phyloP scores from a whole-genome alignment of 2,329 filamentous ascomycete genomes.

The Neofusicoccum sp. region DNA sequence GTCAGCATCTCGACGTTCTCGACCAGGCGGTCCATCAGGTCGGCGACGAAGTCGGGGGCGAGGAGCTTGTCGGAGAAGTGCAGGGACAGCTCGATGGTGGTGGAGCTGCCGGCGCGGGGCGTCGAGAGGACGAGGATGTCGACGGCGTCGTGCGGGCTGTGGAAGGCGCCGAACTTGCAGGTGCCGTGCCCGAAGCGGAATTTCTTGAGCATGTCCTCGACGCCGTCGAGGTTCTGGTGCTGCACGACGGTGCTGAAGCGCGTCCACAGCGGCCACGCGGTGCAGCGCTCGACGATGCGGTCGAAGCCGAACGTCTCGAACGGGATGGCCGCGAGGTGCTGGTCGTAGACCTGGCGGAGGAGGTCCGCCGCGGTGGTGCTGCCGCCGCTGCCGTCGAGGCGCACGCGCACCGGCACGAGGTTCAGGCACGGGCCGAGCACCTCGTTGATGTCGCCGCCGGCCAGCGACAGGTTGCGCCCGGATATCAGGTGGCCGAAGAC shows the following conservation, averaged over 20 bases:
- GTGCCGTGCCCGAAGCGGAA: constrained; percentile 29
- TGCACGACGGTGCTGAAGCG: constrained; percentile 39
- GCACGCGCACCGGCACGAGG: constrained; percentile 9
- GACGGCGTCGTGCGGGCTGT: constrained; percentile 37
- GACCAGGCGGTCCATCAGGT: constrained; percentile 46
- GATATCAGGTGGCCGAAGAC: constrained; percentile 49
- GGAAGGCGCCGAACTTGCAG: constrained; percentile 34
- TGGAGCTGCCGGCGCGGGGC: constrained; percentile 25
- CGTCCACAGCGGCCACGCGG: constrained; percentile 41
- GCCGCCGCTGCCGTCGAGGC: neutral
- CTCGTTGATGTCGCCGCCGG: constrained; percentile 37
- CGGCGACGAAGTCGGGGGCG: constrained; percentile 54
- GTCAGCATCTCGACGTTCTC: constrained; percentile 32
- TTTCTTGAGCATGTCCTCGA: constrained; percentile 51
- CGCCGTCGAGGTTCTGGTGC: constrained; percentile 41
- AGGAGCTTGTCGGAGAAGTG: constrained; percentile 47
- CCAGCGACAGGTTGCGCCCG: constrained; percentile 39
- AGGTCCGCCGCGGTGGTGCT: neutral
- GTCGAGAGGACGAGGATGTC: constrained; percentile 37
- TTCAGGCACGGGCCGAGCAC: constrained; percentile 40
- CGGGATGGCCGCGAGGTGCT: constrained; percentile 46
- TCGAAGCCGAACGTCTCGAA: constrained; percentile 39
- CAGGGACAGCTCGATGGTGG: constrained; percentile 30
- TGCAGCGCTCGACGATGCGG: constrained; percentile 38
- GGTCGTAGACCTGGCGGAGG: constrained; percentile 27